These are phyloP conservation scores for Lasiodiplodia gonubiensis DNA, from an alignment of 2,329 filamentous ascomycete species.

Conservation along the genomic window DNA sequence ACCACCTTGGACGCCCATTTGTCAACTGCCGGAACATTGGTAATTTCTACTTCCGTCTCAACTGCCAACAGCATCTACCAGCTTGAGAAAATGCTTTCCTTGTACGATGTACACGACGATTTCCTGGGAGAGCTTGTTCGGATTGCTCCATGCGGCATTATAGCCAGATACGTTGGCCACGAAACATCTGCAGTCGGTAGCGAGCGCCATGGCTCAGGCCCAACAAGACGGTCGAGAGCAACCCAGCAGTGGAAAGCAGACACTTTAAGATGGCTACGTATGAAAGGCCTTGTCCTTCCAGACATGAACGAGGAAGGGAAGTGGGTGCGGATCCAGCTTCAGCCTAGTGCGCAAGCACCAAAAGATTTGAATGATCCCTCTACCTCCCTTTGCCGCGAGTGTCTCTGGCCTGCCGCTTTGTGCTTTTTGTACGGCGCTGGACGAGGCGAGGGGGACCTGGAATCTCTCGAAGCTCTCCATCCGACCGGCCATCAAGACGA, in stretches of 20 bases:
- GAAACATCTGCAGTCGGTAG: conserved; percentile 13
- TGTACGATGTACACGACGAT: conserved; percentile 16
- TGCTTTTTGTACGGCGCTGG: conserved; percentile 34
- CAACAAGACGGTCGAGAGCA: conserved; percentile 10
- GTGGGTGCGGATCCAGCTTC: conserved; percentile 27
- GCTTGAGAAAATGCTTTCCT: conserved; percentile 17
- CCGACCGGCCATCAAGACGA: conserved; percentile 26
- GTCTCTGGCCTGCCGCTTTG: conserved; percentile 45
- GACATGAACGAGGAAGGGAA: conserved; percentile 34
- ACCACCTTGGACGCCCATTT: conserved; percentile 29
- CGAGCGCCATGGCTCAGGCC: not conserved
- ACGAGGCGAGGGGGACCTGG: not conserved
- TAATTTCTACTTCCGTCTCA: conserved; percentile 30
- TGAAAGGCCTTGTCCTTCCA: conserved; percentile 42
- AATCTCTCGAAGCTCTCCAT: conserved; percentile 16
- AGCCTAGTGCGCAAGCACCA: conserved; percentile 7
- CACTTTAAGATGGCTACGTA: conserved; percentile 42
- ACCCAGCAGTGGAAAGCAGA: conserved; percentile 39
- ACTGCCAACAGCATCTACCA: conserved; percentile 7
- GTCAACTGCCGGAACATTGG: conserved; percentile 29
- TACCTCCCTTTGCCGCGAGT: conserved; percentile 30
- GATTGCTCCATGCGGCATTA: conserved; percentile 20
- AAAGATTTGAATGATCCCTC: conserved; percentile 17
- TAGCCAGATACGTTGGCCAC: conserved; percentile 25
- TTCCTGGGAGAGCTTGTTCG: conserved; percentile 25